phyloP scores from a whole-genome alignment of 1,284 basidiomycete genomes.

The Apiotrichum gracile region DNA sequence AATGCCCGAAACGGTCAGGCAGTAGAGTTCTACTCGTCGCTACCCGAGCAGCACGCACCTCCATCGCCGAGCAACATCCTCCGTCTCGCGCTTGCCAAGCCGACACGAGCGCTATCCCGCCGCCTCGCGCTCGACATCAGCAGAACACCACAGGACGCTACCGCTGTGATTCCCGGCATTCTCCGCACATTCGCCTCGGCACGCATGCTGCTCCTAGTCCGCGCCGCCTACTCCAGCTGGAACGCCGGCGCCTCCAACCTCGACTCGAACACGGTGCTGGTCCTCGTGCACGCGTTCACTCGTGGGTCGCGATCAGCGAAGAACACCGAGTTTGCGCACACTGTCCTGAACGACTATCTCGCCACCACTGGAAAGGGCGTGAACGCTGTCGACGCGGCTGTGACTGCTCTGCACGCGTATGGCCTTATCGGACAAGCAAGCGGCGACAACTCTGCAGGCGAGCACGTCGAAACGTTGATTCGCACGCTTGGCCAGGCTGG shows the following conservation, averaged over 20 bases:
- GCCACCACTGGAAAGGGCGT: background rate
- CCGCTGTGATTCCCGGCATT: slow-evolving; percentile 6
- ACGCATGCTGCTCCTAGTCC: slow-evolving; percentile 1
- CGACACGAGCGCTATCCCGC: background rate
- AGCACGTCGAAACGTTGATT: background rate
- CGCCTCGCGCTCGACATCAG: slow-evolving; percentile 8
- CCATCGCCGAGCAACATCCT: slow-evolving; percentile 4
- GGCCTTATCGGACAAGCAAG: background rate
- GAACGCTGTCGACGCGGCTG: background rate
- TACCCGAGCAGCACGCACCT: background rate
- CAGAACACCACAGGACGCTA: background rate
- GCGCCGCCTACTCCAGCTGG: slow-evolving; percentile 2
- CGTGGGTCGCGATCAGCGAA: slow-evolving; percentile 1
- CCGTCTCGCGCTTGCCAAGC: slow-evolving; percentile 7
- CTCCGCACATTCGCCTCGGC: slow-evolving; percentile 10
- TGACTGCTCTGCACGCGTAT: slow-evolving; percentile 5
- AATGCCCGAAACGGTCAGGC: background rate
- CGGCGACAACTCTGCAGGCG: background rate
- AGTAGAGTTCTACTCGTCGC: slow-evolving; percentile 9
- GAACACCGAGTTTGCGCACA: slow-evolving; percentile 8
- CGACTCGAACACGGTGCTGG: slow-evolving; percentile 6
- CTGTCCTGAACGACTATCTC: slow-evolving; percentile 7
- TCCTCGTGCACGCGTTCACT: slow-evolving; percentile 9
- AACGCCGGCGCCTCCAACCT: background rate
- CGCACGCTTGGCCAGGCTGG: background rate